phyloP scores from a whole-genome alignment of 192 early-diverging fungal species.

The Oehlia diaphana region DNA sequence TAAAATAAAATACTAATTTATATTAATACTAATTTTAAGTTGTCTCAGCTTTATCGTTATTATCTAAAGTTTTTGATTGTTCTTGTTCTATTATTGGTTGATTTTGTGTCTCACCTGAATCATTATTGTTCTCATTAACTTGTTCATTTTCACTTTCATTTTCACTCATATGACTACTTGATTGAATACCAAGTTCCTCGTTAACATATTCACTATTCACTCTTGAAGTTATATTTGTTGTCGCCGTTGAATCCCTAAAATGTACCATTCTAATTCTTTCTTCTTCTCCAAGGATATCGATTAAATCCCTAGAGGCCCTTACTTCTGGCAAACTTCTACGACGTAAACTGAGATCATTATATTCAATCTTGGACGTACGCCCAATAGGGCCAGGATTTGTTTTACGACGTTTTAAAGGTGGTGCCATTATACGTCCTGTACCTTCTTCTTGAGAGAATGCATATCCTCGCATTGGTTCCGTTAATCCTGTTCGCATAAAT shows the following conservation, averaged over 20 bases:
- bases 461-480: slow-evolving; percentile 27
- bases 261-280: slow-evolving; percentile 15
- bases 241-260: background rate
- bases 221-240: background rate
- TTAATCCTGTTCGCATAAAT: slow-evolving; percentile 26
- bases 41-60: too few relatives aligned
- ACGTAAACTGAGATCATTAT: background rate
- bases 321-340: slow-evolving; percentile 13
- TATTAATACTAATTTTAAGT: too few relatives aligned
- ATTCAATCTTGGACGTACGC: background rate
- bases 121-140: too few relatives aligned
- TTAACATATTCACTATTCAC: background rate
- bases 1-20: too few relatives aligned
- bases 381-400: slow-evolving; percentile 23
- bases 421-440: slow-evolving; percentile 25
- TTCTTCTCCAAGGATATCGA: background rate
- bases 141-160: background rate
- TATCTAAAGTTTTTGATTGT: too few relatives aligned
- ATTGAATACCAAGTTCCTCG: background rate
- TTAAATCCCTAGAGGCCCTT: background rate
- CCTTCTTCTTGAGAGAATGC: slow-evolving; percentile 31
- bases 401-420: slow-evolving; percentile 36
- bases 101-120: too few relatives aligned
- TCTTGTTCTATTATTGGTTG: too few relatives aligned
- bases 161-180: background rate